These are phyloP conservation scores for Cucurbitaria berberidis DNA, from an alignment of 2,329 filamentous ascomycete genomes.

Conservation along the genomic window DNA sequence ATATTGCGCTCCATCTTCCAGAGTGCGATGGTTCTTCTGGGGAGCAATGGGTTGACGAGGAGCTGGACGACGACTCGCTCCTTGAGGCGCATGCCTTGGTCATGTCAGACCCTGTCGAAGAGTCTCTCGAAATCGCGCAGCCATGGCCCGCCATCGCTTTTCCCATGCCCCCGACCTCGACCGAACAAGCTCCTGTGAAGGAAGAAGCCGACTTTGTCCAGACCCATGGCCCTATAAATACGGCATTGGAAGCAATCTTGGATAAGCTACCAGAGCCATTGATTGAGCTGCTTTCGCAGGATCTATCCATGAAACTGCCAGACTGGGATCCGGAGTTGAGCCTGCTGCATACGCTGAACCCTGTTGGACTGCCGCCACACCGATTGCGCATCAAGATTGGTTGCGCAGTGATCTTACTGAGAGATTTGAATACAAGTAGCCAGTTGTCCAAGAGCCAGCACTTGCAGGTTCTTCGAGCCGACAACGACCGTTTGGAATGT, in stretches of 20 bases:
- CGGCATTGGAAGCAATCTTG: constrained; percentile 30
- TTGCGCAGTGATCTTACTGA: constrained; percentile 37
- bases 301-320: constrained; percentile 23
- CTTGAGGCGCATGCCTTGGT: constrained; percentile 36
- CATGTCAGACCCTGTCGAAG: constrained; percentile 34
- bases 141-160: constrained; percentile 5
- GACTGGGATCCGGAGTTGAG: constrained; percentile 35
- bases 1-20: constrained; percentile 21
- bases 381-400: constrained; percentile 44
- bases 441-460: constrained; percentile 43
- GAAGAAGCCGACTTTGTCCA: constrained; percentile 32
- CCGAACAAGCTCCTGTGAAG: constrained; percentile 5
- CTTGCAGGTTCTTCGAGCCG: constrained; percentile 35
- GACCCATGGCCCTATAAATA: constrained; percentile 41
- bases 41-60: constrained; percentile 35
- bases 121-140: background rate
- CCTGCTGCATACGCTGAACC: constrained; percentile 42
- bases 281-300: constrained; percentile 44
- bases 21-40: constrained; percentile 3
- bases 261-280: constrained; percentile 33
- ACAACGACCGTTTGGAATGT: constrained; percentile 41
- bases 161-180: background rate
- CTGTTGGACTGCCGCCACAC: constrained; percentile 41
- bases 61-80: constrained; percentile 43
- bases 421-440: constrained; percentile 36